Evolutionary conservation across 2,329 filamentous ascomycete genomes (phyloP).

Genomic region (Claviceps spartinae): DNA sequence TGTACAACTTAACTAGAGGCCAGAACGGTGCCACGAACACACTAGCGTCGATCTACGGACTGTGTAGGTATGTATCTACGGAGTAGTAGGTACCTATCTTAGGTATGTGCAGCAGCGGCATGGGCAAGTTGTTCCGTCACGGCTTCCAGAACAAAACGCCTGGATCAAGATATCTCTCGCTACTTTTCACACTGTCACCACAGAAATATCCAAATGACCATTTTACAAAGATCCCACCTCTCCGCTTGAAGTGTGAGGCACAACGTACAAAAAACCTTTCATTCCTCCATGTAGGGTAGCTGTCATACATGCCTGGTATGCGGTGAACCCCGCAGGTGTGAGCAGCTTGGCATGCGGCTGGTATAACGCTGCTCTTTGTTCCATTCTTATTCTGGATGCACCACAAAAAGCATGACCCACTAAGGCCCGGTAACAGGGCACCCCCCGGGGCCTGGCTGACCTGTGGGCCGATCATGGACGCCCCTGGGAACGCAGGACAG

Average conservation of each 20-base stretch:
- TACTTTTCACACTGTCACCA: too few relatives aligned
- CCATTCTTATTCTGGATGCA: neutral
- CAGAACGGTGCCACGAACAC: neutral
- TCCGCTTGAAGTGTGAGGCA: too few relatives aligned
- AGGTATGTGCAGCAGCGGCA: too few relatives aligned
- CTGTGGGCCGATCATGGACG: neutral
- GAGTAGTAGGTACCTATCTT: too few relatives aligned
- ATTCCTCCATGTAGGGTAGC: too few relatives aligned
- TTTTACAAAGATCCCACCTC: too few relatives aligned
- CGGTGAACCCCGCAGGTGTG: neutral
- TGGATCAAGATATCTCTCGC: neutral
- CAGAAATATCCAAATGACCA: too few relatives aligned
- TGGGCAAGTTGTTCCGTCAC: neutral
- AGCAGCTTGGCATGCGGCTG: neutral
- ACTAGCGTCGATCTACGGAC: conserved; percentile 18
- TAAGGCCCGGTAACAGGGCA: neutral
- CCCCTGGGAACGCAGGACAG: neutral
- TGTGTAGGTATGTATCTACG: too few relatives aligned
- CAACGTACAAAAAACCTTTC: too few relatives aligned
- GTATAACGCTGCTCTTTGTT: too few relatives aligned
- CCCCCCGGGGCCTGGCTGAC: neutral
- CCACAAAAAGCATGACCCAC: neutral
- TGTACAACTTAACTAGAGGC: too few relatives aligned
- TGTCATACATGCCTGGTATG: too few relatives aligned
- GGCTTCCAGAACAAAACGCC: neutral